A percentile compares a stretch with the other conserved stretches of the same genome.
Evolutionary conservation across 768 basidiomycete species (phyloP).

Genomic region (Boletellus emodensis): DNA sequence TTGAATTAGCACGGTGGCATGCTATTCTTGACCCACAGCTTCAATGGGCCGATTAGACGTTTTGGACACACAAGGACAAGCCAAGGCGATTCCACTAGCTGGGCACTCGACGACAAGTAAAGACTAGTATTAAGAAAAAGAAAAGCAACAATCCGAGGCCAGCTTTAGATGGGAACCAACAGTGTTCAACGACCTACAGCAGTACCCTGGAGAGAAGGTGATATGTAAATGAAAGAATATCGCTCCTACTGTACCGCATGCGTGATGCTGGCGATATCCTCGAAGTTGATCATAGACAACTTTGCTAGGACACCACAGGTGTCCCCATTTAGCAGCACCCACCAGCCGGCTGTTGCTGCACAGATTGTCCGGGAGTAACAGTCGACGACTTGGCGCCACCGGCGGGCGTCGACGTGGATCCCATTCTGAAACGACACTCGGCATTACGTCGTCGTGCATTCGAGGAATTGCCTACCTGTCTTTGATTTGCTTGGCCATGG

Average conservation of each 20-base stretch:
- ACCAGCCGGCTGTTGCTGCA: constrained; percentile 67
- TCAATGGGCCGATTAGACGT: no score
- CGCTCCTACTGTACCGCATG: constrained; percentile 29
- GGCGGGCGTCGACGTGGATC: constrained; percentile 69
- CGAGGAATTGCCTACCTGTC: constrained; percentile 57
- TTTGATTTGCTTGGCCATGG: constrained; percentile 96
- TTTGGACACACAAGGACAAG: no score
- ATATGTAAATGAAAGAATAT: constrained; percentile 33
- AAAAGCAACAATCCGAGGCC: constrained; percentile 27
- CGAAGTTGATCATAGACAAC: constrained; percentile 15
- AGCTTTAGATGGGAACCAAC: constrained; percentile 26
- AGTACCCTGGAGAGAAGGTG: constrained; percentile 29
- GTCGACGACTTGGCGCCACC: constrained; percentile 79
- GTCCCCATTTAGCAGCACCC: constrained; percentile 69
- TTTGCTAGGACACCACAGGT: constrained; percentile 17
- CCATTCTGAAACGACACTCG: constrained; percentile 56
- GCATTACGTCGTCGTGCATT: background rate
- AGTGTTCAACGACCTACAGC: constrained; percentile 23
- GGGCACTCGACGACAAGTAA: background rate
- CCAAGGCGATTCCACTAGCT: no score
- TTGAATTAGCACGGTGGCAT: no score
- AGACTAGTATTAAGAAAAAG: constrained; percentile 11
- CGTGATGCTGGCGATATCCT: constrained; percentile 27
- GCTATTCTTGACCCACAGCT: no score
- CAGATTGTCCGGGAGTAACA: constrained; percentile 79